A percentile compares a stretch with the other conserved stretches of the same genome.
These are phyloP conservation scores for Aureobasidium musti DNA, from an alignment of 2,329 filamentous ascomycete genomes.

Conservation along the genomic window DNA sequence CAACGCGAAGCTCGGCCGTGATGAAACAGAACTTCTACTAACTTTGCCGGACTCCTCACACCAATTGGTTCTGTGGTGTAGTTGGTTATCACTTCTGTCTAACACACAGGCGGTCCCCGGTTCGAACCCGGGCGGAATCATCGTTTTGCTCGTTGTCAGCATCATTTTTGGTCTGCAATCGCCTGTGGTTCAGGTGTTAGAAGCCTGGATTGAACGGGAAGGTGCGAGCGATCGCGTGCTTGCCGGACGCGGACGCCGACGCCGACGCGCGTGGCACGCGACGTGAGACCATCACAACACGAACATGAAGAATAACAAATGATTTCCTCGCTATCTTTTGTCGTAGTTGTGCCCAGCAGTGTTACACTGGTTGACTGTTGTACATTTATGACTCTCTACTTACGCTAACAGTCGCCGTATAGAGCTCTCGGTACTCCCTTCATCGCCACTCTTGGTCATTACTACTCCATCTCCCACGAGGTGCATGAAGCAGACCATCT, in stretches of 20 bases:
- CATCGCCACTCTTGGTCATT: no score
- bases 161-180: neutral
- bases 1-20: no score
- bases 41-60: neutral
- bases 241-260: neutral
- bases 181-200: neutral
- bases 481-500: no score
- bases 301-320: neutral
- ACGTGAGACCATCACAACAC: neutral
- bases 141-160: neutral
- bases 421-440: no score
- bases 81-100: constrained; percentile 6
- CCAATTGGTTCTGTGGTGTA: constrained; percentile 1
- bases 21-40: no score
- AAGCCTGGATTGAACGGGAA: neutral
- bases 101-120: constrained; percentile 4
- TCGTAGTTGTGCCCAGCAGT: no score
- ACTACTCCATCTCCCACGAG: no score
- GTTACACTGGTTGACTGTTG: no score
- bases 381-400: no score
- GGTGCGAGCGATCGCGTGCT: neutral
- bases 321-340: neutral
- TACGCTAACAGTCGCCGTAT: no score
- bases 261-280: neutral
- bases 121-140: constrained; percentile 2